Base-by-base conservation (phyloP, 2,329 filamentous ascomycete species). In the Colletotrichum karsti region DNA sequence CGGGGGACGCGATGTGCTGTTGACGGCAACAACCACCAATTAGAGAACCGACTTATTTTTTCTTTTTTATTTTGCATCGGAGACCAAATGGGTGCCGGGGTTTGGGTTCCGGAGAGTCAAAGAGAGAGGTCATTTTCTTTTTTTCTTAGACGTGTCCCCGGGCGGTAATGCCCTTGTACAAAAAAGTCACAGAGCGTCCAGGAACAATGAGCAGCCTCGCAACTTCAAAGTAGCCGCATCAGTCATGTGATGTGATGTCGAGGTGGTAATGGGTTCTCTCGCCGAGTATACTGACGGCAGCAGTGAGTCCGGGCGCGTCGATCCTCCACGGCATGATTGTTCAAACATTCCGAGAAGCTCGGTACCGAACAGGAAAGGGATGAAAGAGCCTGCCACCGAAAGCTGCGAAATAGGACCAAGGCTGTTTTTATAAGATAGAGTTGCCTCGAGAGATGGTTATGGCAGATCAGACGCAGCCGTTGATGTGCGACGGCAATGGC, bases 161-260 rank as follows among this genome's bases (percentile, higher is more conserved):
- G 68, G 59, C 65, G 69, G 63, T 69, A 42, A 65, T 70, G 68
- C 64, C 64, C 55, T 60, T 70, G 68, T 70, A 70, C 65, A 70
- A 70, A 70, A 70, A 69, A 69, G 65, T 68, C 65, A 69, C 62
- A 46, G 55, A 70, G 60, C 65, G 65, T 70, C 68, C 65, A 64
- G 65, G 68, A 69, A 69, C 64, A 70, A 67, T 58, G 57, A 70
- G 54, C 46, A 68, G 56, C 59, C 68, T 69, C 68, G 55, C 65
- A 65, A 69, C 59, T 67, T 69, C 20, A 60, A 56, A 28, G 62
- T 33, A 61, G 22, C 39, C 60, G 5, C 4, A 13, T 12, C 9
- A 41, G 35, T n/a, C 35, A 39, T 62, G 41, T 51, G n/a, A 51
- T 42, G 30, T 62, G 54, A 54, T 61, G 39, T 20, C 7, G 8